A percentile compares a stretch with the other conserved stretches of the same genome.
phyloP scores from a whole-genome alignment of 1,139 yeast genomes.

The Taiozyma sp. region DNA sequence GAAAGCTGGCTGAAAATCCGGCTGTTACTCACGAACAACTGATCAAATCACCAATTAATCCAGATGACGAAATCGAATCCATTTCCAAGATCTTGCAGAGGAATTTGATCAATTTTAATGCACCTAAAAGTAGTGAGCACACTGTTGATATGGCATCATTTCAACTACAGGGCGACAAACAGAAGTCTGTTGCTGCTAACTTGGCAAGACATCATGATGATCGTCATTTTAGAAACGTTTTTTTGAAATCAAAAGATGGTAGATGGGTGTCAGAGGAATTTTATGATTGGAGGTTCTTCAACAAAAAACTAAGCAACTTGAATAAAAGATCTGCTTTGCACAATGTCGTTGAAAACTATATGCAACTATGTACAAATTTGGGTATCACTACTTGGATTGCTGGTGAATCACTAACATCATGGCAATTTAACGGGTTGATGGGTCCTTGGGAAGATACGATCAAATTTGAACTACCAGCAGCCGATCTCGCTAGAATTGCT shows the following conservation, averaged over 20 bases:
- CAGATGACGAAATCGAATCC: slow-evolving; percentile 19
- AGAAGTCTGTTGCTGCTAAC: slow-evolving; percentile 23
- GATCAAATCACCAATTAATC: slow-evolving; percentile 26
- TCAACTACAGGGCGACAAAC: slow-evolving; percentile 20
- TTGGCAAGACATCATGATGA: slow-evolving; percentile 25
- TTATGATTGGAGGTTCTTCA: slow-evolving; percentile 42
- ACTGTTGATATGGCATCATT: slow-evolving; percentile 20
- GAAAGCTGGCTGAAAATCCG: slow-evolving; percentile 19
- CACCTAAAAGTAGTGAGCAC: slow-evolving; percentile 14
- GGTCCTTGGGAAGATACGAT: slow-evolving; percentile 53
- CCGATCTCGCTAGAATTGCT: slow-evolving; percentile 36
- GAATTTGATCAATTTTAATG: slow-evolving; percentile 22
- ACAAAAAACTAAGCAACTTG: slow-evolving; percentile 27
- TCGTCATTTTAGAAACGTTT: slow-evolving; percentile 27
- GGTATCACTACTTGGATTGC: slow-evolving; percentile 49
- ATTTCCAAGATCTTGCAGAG: slow-evolving; percentile 24
- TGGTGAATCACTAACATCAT: slow-evolving; percentile 47
- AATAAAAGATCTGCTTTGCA: slow-evolving; percentile 40
- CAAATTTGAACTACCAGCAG: slow-evolving; percentile 46
- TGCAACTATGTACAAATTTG: slow-evolving; percentile 35
- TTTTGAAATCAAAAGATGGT: slow-evolving; percentile 23
- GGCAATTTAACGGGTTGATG: slow-evolving; percentile 49
- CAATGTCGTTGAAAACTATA: slow-evolving; percentile 42
- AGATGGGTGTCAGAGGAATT: slow-evolving; percentile 26
- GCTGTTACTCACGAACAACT: slow-evolving; percentile 23